Evolutionary conservation across 164 flowering plant genomes (phyloP), one percentile per base, ranked within the genome.

Genomic region (Tetrastigma voinierianum): DNA sequence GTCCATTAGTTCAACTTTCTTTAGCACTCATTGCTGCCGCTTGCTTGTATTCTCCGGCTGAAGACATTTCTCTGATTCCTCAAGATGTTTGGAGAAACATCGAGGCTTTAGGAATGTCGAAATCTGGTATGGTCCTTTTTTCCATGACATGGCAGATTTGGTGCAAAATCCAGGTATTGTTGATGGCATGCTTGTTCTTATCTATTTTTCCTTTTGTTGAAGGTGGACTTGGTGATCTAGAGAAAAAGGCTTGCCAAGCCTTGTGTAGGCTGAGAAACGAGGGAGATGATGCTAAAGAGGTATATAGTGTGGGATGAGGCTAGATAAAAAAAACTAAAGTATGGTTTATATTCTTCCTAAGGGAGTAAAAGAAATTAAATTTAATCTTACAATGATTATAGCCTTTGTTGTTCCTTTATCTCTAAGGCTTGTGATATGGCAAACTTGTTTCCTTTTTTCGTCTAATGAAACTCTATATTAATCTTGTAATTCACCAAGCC

Each of bases 1-100:
- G 91, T 45, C 87, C 84, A 40, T 71, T 84, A 45, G 70, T 81
- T 60, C 78, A 70, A 56, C 82, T 93, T 61, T 90, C 95, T 40
- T 69, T 93, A 58, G 88, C 95, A 62, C 88, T 93, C 46, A 72
- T 90, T 71, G 88, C n/a, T n/a, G n/a, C 78, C 59, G 86, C 89
- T 71, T 89, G 95, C 82, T 82, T 93, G 20, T 79, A 90, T 68
- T 83, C 84, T 54, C 81, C 88, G 2, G 69, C 66, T 65, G 96
- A 89, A 80, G 98, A 93, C 79, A 68, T 93, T 57, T 70, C 86
- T 61, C 69, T 90, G 77, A 82, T 93, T 70, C 96, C 98, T 71
- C 81, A 87, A 67, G 75, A 54, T 70, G 79, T 93, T 67, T 93
- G 98, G 98, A 76, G 65, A 59, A 82, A 78, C 62, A 71, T 93